Conservation (phyloP, 208 protist species). For the Leptomonas seymouri region DNA sequence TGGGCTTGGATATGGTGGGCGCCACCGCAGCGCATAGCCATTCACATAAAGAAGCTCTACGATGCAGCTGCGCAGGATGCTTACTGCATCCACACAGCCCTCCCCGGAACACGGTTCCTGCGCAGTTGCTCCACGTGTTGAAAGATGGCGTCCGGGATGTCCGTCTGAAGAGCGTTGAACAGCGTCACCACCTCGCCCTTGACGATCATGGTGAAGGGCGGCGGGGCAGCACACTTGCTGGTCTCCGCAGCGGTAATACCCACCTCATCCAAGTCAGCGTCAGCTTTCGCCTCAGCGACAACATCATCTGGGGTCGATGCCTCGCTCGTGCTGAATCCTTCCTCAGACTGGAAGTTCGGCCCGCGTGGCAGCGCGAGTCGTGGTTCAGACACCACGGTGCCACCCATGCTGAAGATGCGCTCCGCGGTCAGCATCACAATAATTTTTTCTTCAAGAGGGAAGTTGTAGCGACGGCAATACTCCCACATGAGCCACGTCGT, state of each 20-base stretch:
- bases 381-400: neutral
- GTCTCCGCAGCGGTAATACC: neutral
- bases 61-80: too few species aligned
- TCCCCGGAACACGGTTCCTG: constrained; percentile 10
- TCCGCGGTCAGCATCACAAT: constrained; percentile 48
- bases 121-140: constrained; percentile 10
- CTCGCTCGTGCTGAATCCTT: too few species aligned
- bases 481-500: constrained; percentile 53
- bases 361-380: neutral
- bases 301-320: too few species aligned
- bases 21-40: too few species aligned
- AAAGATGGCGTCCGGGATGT: constrained; percentile 39
- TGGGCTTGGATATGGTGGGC: too few species aligned
- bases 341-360: too few species aligned
- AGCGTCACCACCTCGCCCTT: constrained; percentile 55
- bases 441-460: constrained; percentile 3
- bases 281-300: neutral
- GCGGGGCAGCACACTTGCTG: constrained; percentile 15
- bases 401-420: constrained; percentile 35
- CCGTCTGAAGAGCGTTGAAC: constrained; percentile 63
- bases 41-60: too few species aligned
- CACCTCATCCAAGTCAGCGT: neutral
- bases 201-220: constrained; percentile 50
- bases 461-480: constrained; percentile 54
- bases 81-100: neutral